Evolutionary conservation across 768 basidiomycete genomes (phyloP), one percentile per base, ranked within the genome.

Genomic region (Pseudohyphozyma bogoriensis): DNA sequence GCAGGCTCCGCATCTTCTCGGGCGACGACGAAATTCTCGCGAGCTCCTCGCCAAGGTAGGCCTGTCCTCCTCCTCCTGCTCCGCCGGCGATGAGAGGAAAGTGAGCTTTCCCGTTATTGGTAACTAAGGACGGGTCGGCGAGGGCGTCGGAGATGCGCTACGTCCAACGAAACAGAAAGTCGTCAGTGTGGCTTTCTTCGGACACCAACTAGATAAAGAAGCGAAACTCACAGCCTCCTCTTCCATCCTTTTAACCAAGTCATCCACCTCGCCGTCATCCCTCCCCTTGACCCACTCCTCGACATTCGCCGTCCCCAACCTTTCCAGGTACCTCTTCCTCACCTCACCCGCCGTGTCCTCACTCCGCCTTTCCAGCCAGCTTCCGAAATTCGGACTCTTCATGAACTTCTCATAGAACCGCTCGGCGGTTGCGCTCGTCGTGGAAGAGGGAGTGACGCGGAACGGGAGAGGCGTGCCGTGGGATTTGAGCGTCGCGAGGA

Each of bases 401-500:
- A 62, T 8, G 33, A 58, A 62, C 9, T 47, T 45, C 15, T 11
- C 0, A 46, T 62, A 66, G 47, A 66, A 62, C 9, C 65, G 44
- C 31, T 66, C 65, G 37, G 37, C 10, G 0, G 60, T 13, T 10
- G 50, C 45, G 1, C 42, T 42, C 0, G 42, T 32, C 16, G 57
- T 44, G 12, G 55, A 50, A 1, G 51, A 47, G 50, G 62, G 55
- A 16, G 61, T 33, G 6, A 59, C 54, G 7, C 35, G 36, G 26
- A 66, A 51, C 5, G 45, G 12, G 32, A 66, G 40, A 10, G 58
- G 31, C 2, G 58, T 51, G 8, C 65, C 65, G 58, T 66, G 60
- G 4, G 55, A 6, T 24, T 46, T 47, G 26, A 66, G 58, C 1
- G 58, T 57, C 15, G 58, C 12, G 29, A 62, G 51, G 55, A 66